Percentiles rank a stretch among this genome's conserved stretches.
These are phyloP conservation scores for Solanum neorickii DNA, from an alignment of 257 asterid genomes.

Conservation along the genomic window DNA sequence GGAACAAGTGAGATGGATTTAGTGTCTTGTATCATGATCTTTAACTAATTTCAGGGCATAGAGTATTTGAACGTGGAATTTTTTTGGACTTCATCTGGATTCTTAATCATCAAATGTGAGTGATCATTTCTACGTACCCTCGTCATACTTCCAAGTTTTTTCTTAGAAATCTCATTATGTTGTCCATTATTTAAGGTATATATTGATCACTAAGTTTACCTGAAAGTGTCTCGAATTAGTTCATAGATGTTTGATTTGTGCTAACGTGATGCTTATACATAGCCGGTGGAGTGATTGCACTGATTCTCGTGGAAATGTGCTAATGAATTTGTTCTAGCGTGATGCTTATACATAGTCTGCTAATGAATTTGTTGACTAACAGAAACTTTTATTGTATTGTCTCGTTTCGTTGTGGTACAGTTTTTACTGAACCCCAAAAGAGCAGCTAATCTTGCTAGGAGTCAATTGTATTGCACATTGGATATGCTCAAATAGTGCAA, in stretches of 20 bases:
- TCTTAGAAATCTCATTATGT: neutral
- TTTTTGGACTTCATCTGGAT: too few relatives aligned
- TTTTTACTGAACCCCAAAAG: conserved; percentile 8
- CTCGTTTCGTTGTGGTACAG: conserved; percentile 33
- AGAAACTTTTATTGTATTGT: conserved; percentile 47
- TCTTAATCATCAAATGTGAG: neutral
- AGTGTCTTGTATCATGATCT: neutral
- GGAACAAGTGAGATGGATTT: neutral
- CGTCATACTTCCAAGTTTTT: neutral
- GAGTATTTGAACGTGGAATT: too few relatives aligned
- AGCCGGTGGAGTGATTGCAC: neutral
- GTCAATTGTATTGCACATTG: conserved; percentile 11
- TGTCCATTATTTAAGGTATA: neutral
- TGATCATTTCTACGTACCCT: neutral
- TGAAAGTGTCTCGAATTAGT: neutral
- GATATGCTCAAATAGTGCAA: conserved; percentile 24
- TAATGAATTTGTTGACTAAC: conserved; percentile 42
- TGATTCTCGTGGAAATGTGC: neutral
- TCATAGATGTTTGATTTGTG: neutral
- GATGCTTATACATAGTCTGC: neutral
- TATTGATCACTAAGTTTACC: too few relatives aligned
- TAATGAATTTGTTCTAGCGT: conserved; percentile 36
- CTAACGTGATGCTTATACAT: neutral
- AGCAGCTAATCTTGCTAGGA: conserved; percentile 4
- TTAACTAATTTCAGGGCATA: neutral